These are phyloP conservation scores for Hypomyces rosellus DNA, from an alignment of 2,329 filamentous ascomycete genomes.

Conservation along the genomic window DNA sequence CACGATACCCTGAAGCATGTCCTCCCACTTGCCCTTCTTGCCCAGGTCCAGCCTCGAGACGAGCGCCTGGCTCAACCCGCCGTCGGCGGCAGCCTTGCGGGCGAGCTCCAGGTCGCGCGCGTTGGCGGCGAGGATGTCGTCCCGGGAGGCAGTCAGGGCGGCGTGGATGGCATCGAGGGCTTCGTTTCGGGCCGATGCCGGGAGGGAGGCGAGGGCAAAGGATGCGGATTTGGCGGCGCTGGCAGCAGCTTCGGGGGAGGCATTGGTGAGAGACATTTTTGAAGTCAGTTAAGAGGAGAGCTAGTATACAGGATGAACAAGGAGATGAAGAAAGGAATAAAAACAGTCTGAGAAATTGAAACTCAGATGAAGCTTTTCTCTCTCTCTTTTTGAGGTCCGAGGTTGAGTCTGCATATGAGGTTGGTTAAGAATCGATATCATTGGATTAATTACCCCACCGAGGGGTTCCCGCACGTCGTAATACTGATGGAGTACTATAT, in stretches of 20 bases:
- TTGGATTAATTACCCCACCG: no score
- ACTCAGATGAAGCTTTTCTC: no score
- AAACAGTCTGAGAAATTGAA: no score
- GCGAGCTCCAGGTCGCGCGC: constrained; percentile 73
- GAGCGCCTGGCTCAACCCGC: constrained; percentile 72
- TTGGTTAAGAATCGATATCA: no score
- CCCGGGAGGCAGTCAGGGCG: constrained; percentile 63
- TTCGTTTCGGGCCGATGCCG: constrained; percentile 69
- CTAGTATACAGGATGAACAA: no score
- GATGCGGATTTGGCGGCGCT: constrained; percentile 74
- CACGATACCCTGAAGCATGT: constrained; percentile 92
- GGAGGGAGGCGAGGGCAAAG: constrained; percentile 72
- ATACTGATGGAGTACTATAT: no score
- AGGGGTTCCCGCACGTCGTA: no score
- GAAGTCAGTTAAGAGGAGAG: no score
- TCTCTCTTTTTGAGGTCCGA: no score
- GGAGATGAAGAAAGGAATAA: no score
- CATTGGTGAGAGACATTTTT: constrained; percentile 82
- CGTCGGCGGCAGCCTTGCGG: constrained; percentile 64
- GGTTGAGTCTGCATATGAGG: no score
- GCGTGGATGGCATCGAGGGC: constrained; percentile 78
- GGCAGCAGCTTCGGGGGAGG: constrained; percentile 71
- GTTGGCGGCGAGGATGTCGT: constrained; percentile 81
- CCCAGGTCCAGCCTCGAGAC: constrained; percentile 83
- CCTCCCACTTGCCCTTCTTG: constrained; percentile 87